Percentiles rank a stretch among this genome's conserved stretches.
Conservation (phyloP, 2,329 filamentous ascomycete species). For the Ascosphaera pollenicola region DNA sequence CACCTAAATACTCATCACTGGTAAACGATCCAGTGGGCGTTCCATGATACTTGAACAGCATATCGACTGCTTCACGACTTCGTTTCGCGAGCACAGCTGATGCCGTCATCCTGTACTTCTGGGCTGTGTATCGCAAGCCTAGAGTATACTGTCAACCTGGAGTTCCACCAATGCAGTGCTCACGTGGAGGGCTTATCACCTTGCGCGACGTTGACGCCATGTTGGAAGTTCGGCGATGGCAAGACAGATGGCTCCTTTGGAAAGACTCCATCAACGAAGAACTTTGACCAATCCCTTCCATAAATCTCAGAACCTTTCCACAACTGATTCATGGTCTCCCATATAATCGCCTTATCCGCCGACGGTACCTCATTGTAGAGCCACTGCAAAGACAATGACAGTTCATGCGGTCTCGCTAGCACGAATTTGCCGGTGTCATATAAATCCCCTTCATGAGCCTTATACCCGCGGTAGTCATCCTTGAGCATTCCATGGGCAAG, state of each 20-base stretch:
- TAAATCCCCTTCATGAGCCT: conserved; percentile 21
- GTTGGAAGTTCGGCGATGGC: conserved; percentile 17
- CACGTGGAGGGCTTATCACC: conserved; percentile 19
- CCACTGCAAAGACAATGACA: conserved; percentile 27
- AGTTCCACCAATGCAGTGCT: conserved; percentile 24
- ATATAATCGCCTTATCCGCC: conserved; percentile 14
- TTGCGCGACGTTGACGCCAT: conserved; percentile 27
- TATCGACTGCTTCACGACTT: conserved; percentile 22
- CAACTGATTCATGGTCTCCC: conserved; percentile 23
- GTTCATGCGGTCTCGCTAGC: conserved; percentile 19
- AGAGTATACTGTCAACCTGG: conserved; percentile 18
- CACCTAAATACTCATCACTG: conserved; percentile 27
- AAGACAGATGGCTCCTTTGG: conserved; percentile 13
- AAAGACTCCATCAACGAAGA: conserved; percentile 17
- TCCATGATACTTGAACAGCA: conserved; percentile 27
- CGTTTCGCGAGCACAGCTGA: conserved; percentile 9
- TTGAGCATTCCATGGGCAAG: conserved; percentile 33
- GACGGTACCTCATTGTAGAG: conserved; percentile 23
- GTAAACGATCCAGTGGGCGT: conserved; percentile 26
- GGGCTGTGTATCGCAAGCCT: neutral
- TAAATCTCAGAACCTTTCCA: conserved; percentile 15
- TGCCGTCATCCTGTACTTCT: neutral
- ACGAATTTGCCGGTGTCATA: conserved; percentile 21
- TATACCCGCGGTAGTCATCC: conserved; percentile 29
- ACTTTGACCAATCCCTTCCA: conserved; percentile 19